phyloP scores from a whole-genome alignment of 768 basidiomycete genomes.

The Termitomyces bulborhizus region DNA sequence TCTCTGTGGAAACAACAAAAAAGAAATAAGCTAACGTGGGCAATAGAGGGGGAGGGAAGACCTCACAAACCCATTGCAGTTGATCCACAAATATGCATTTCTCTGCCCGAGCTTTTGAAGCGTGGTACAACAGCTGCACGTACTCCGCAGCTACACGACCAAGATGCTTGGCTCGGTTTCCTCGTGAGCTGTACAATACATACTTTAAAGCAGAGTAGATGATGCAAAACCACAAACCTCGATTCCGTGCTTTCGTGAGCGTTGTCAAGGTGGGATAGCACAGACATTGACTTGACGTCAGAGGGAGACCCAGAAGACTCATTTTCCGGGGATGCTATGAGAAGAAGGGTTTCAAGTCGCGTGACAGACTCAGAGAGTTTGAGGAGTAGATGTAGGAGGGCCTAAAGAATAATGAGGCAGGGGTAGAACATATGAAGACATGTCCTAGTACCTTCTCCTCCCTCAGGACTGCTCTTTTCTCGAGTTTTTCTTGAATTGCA shows the following conservation, averaged over 20 bases:
- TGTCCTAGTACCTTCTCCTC: slow-evolving; percentile 68
- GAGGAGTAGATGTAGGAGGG: slow-evolving; percentile 78
- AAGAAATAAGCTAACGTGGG: slow-evolving; percentile 1
- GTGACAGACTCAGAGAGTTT: slow-evolving; percentile 90
- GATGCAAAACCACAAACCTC: not conserved
- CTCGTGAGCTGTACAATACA: slow-evolving; percentile 37
- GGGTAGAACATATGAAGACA: not conserved
- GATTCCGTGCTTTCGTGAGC: slow-evolving; percentile 35
- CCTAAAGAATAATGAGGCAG: slow-evolving; percentile 33
- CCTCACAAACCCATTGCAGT: slow-evolving; percentile 72
- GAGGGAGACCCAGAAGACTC: slow-evolving; percentile 29
- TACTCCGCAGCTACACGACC: slow-evolving; percentile 87
- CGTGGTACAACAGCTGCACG: slow-evolving; percentile 86
- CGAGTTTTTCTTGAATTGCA: slow-evolving; percentile 73
- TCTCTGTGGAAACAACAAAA: slow-evolving; percentile 35
- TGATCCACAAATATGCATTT: slow-evolving; percentile 77
- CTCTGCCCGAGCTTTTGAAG: slow-evolving; percentile 72
- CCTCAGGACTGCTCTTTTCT: slow-evolving; percentile 65
- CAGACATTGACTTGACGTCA: slow-evolving; percentile 26
- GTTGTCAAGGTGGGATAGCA: slow-evolving; percentile 32
- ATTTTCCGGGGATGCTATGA: slow-evolving; percentile 52
- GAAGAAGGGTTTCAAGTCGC: slow-evolving; percentile 80
- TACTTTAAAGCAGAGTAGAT: not conserved
- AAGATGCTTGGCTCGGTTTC: slow-evolving; percentile 73
- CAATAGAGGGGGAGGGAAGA: slow-evolving; percentile 5